These are phyloP conservation scores for Lojkania enalia DNA, from an alignment of 2,329 filamentous ascomycete species.

Conservation along the genomic window DNA sequence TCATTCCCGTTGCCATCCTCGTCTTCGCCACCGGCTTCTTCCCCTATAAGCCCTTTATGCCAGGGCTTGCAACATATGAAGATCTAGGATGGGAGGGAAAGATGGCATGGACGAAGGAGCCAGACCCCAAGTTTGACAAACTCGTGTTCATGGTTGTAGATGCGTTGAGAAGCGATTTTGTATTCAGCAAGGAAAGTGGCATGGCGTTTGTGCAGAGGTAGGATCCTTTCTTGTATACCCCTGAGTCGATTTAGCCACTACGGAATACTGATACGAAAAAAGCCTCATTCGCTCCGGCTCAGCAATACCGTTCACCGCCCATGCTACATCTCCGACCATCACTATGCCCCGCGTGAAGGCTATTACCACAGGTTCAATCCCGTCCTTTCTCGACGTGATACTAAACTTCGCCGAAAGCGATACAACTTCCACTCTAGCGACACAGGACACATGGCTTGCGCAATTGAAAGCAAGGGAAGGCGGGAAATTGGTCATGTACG, in stretches of 20 bases:
- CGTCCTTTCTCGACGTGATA: constrained; percentile 95
- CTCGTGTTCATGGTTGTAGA: constrained; percentile 98
- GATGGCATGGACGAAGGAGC: constrained; percentile 43
- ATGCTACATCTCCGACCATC: constrained; percentile 94
- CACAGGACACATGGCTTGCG: constrained; percentile 93
- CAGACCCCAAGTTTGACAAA: constrained; percentile 78
- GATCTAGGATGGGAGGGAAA: constrained; percentile 53
- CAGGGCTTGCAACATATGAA: constrained; percentile 75
- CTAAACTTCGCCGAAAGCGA: constrained; percentile 96
- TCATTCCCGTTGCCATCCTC: constrained; percentile 70
- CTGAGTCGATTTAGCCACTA: not conserved
- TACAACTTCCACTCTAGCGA: constrained; percentile 81
- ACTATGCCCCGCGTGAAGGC: constrained; percentile 98
- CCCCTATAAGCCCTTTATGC: constrained; percentile 91
- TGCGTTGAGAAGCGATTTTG: constrained; percentile 87
- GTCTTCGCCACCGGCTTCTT: constrained; percentile 92
- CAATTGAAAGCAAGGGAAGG: constrained; percentile 71
- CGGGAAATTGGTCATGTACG: constrained; percentile 89
- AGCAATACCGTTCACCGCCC: constrained; percentile 90
- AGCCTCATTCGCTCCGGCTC: constrained; percentile 82
- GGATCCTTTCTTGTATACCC: no score
- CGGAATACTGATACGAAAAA: constrained; percentile 12
- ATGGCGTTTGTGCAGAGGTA: constrained; percentile 77
- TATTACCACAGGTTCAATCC: constrained; percentile 96
- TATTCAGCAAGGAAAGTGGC: constrained; percentile 77